Conservation (phyloP, 768 basidiomycete genomes). For the Podaxis sp. region DNA sequence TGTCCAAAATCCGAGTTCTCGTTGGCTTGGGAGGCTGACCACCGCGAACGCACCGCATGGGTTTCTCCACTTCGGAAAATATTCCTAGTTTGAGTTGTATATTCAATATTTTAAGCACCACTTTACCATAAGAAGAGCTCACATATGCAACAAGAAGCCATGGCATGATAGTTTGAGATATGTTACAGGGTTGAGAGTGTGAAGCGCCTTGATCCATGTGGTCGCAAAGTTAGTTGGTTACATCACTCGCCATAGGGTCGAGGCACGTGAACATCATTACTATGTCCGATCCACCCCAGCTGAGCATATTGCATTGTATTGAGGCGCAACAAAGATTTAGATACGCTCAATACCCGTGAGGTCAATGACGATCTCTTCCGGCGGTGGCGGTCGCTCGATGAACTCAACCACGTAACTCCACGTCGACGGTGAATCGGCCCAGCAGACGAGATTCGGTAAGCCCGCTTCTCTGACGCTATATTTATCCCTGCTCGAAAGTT, state of each 20-base stretch:
- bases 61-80: background rate
- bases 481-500: background rate
- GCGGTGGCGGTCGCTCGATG: background rate
- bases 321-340: background rate
- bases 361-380: background rate
- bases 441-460: background rate
- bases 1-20: background rate
- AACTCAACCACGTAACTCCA: background rate
- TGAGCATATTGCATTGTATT: background rate
- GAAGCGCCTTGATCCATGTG: constrained; percentile 1
- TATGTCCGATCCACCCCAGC: background rate
- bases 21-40: background rate
- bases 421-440: background rate
- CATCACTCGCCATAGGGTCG: background rate
- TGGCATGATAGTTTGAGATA: background rate
- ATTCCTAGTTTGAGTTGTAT: background rate
- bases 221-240: background rate
- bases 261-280: background rate
- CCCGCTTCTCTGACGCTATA: background rate
- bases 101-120: background rate
- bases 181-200: background rate
- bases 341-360: background rate
- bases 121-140: background rate
- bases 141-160: background rate
- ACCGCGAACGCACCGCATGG: constrained; percentile 4